Percentiles rank a stretch among this genome's conserved stretches.
Evolutionary conservation across 2,329 filamentous ascomycete genomes (phyloP).

Genomic region (Botrytis fragariae): DNA sequence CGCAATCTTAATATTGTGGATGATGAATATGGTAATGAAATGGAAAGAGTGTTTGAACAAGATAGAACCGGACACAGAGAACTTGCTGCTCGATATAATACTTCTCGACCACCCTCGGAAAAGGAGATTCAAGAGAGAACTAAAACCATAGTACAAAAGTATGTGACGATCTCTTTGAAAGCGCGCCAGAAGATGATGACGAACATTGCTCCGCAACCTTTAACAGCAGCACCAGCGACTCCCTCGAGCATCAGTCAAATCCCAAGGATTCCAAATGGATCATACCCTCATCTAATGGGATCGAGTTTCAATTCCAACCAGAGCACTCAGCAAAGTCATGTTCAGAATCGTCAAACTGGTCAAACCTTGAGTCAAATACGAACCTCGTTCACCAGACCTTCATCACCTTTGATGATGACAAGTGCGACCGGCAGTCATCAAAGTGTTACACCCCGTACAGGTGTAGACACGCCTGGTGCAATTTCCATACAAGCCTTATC

Average conservation of each 20-base stretch:
- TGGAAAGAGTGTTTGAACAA: constrained; percentile 41
- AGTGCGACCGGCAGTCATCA: background rate
- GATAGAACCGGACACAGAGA: constrained; percentile 40
- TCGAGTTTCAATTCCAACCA: background rate
- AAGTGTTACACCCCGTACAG: background rate
- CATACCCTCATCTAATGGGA: background rate
- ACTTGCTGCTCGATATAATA: constrained; percentile 31
- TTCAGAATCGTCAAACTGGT: background rate
- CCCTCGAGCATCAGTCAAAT: background rate
- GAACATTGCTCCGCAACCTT: background rate
- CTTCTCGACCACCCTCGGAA: constrained; percentile 31
- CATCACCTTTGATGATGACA: background rate
- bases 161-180: constrained; percentile 5
- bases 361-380: constrained; percentile 10
- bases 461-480: constrained; percentile 28
- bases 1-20: constrained; percentile 47
- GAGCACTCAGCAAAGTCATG: background rate
- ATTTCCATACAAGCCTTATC: constrained; percentile 30
- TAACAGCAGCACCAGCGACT: background rate
- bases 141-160: constrained; percentile 11
- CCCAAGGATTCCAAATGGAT: background rate
- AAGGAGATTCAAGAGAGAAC: constrained; percentile 34
- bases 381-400: background rate
- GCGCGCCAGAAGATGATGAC: constrained; percentile 1
- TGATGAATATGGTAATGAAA: constrained; percentile 36